phyloP scores from a whole-genome alignment of 495 filamentous ascomycete genomes.

The Aspergillus sclerotiicarbonarius region DNA sequence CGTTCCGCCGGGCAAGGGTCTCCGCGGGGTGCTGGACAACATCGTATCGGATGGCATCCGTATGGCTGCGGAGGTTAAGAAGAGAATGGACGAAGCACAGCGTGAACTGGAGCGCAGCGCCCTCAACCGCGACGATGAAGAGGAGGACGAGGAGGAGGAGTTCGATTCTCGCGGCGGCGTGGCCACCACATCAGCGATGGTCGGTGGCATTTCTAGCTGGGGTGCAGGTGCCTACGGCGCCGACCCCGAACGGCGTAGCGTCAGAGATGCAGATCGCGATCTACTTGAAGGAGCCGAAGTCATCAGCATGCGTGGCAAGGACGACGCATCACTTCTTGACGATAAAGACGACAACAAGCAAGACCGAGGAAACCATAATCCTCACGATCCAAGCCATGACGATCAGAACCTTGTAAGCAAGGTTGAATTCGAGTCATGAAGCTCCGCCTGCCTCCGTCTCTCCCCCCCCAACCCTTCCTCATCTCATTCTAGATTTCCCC shows the following conservation, averaged over 20 bases:
- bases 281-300: constrained; percentile 25
- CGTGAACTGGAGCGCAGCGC: constrained; percentile 78
- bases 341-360: constrained; percentile 16
- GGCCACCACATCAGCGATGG: constrained; percentile 27
- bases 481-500: background rate
- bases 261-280: constrained; percentile 24
- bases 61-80: constrained; percentile 84
- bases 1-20: constrained; percentile 65
- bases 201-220: constrained; percentile 46
- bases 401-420: constrained; percentile 33
- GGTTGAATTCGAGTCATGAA: constrained; percentile 41
- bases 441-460: background rate
- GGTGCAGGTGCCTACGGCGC: constrained; percentile 49
- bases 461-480: background rate
- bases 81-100: constrained; percentile 92
- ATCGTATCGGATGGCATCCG: constrained; percentile 96
- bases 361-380: background rate
- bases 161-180: constrained; percentile 20
- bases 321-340: constrained; percentile 32
- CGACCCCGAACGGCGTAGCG: constrained; percentile 50
- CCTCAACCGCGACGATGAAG: constrained; percentile 68
- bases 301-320: constrained; percentile 26
- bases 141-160: constrained; percentile 72
- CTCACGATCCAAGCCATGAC: constrained; percentile 17
- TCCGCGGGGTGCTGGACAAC: constrained; percentile 91